Evolutionary conservation across 2,329 filamentous ascomycete species (phyloP).

Genomic region (Ophiostoma quercus): DNA sequence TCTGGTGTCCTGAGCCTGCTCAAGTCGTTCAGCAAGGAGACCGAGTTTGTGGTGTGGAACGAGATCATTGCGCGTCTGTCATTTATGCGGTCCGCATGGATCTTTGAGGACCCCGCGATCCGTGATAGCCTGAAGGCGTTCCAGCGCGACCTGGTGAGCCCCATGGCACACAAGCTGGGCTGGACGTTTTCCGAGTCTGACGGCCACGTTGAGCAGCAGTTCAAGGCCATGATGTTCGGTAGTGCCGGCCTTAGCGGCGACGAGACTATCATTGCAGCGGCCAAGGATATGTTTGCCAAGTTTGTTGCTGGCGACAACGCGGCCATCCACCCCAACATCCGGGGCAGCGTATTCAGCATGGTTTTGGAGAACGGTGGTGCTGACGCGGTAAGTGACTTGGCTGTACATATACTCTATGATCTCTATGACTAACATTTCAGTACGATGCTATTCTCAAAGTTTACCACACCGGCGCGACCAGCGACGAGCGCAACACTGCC

Average conservation of each 20-base stretch:
- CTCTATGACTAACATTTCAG: constrained; percentile 35
- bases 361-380: constrained; percentile 77
- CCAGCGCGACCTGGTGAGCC: constrained; percentile 69
- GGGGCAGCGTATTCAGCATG: constrained; percentile 80
- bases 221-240: constrained; percentile 88
- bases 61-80: constrained; percentile 77
- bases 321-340: constrained; percentile 88
- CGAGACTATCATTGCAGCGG: constrained; percentile 67
- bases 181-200: constrained; percentile 84
- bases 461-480: constrained; percentile 68
- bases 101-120: constrained; percentile 72
- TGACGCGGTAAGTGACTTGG: constrained; percentile 57
- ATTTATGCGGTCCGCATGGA: constrained; percentile 77
- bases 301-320: constrained; percentile 72
- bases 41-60: constrained; percentile 91
- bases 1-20: constrained; percentile 81
- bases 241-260: constrained; percentile 77
- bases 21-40: constrained; percentile 77
- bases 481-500: constrained; percentile 87
- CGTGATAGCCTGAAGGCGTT: constrained; percentile 77
- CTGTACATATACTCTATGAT: neutral
- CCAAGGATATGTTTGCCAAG: constrained; percentile 84
- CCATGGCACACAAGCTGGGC: constrained; percentile 78
- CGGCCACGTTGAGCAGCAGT: constrained; percentile 86
- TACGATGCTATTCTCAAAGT: constrained; percentile 73